Percentiles rank a stretch among this genome's conserved stretches.
Conservation (phyloP, 192 early-diverging fungal species). For the Podila clonocystis region DNA sequence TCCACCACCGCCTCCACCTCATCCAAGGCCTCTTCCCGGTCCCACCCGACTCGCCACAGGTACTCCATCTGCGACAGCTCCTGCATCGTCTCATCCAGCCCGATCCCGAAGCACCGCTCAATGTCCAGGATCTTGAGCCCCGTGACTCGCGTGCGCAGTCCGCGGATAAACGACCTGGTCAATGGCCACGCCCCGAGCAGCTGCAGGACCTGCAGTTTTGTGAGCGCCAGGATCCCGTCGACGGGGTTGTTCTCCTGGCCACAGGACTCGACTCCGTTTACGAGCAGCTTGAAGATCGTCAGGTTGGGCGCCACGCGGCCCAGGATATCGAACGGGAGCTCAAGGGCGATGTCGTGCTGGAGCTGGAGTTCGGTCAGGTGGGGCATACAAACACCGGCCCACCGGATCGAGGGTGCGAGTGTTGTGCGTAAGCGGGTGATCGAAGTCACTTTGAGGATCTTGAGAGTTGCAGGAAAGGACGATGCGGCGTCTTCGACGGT, state of each 20-base stretch:
- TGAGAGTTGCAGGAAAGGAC: slow-evolving; percentile 16
- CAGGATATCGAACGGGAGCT: slow-evolving; percentile 23
- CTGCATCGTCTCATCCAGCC: slow-evolving; percentile 19
- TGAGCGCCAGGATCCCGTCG: slow-evolving; percentile 16
- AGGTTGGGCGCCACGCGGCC: slow-evolving; percentile 21
- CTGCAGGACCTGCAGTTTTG: slow-evolving; percentile 29
- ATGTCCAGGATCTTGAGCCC: slow-evolving; percentile 43
- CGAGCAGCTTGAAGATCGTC: slow-evolving; percentile 17
- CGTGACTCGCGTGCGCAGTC: slow-evolving; percentile 2
- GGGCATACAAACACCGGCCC: slow-evolving; percentile 18
- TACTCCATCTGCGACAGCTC: slow-evolving; percentile 16
- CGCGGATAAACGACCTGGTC: slow-evolving; percentile 11
- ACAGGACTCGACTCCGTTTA: slow-evolving; percentile 33
- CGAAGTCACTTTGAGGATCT: slow-evolving; percentile 35
- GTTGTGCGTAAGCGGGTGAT: slow-evolving; percentile 6
- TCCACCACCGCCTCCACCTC: slow-evolving; percentile 1
- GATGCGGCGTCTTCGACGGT: slow-evolving; percentile 29
- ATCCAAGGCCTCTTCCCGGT: slow-evolving; percentile 6
- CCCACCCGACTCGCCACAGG: slow-evolving; percentile 42
- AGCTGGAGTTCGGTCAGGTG: slow-evolving; percentile 35
- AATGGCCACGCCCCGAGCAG: slow-evolving; percentile 29
- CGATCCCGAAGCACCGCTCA: slow-evolving; percentile 29
- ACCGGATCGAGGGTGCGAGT: slow-evolving; percentile 11
- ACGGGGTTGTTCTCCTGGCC: slow-evolving; percentile 17
- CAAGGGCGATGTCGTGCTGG: slow-evolving; percentile 42